These are phyloP conservation scores for Claviceps capensis DNA, from an alignment of 2,329 filamentous ascomycete genomes.

Conservation along the genomic window DNA sequence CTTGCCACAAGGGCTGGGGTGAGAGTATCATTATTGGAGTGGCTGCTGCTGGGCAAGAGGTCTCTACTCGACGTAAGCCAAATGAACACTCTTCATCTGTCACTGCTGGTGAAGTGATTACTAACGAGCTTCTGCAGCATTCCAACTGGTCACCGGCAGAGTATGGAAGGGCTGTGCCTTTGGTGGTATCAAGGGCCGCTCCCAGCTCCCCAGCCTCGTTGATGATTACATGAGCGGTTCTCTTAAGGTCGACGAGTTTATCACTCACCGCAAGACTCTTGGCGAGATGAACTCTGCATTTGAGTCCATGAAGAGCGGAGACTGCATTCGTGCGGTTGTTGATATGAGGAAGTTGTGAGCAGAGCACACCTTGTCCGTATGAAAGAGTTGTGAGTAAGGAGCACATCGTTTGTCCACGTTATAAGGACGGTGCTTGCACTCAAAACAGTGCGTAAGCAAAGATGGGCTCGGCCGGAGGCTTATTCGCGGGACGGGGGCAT, in stretches of 20 bases:
- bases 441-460: not conserved
- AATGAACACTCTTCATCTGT: not conserved
- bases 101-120: not conserved
- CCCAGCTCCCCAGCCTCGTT: conserved; percentile 77
- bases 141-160: conserved; percentile 95
- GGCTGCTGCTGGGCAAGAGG: conserved; percentile 90
- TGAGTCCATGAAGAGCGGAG: conserved; percentile 85
- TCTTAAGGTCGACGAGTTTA: conserved; percentile 98
- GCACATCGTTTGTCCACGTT: not conserved
- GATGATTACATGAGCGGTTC: conserved; percentile 77
- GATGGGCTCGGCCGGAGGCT: not conserved
- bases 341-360: conserved; percentile 36
- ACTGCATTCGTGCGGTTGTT: conserved; percentile 93
- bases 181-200: conserved; percentile 93
- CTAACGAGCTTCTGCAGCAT: conserved; percentile 43
- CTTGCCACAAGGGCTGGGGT: conserved; percentile 99
- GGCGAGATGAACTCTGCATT: conserved; percentile 81
- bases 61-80: conserved; percentile 74
- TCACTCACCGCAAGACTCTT: conserved; percentile 83
- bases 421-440: not conserved
- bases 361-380: not conserved
- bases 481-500: not conserved
- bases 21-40: conserved; percentile 97
- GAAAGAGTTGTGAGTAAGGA: not conserved
- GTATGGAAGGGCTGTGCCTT: conserved; percentile 98